Conservation (phyloP, 768 basidiomycete genomes). For the Russula vinacea region DNA sequence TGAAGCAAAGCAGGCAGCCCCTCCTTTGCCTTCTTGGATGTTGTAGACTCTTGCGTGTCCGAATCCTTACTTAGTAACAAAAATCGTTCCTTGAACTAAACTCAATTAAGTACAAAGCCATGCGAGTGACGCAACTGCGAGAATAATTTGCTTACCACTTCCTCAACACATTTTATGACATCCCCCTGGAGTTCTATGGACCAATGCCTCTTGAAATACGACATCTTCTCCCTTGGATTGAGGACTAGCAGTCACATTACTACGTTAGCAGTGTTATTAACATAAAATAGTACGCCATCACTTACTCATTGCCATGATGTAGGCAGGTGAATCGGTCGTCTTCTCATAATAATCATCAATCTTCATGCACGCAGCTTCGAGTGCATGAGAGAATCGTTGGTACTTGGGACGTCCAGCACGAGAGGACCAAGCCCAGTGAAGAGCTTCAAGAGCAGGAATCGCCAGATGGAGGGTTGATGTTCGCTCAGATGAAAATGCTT, state of each 20-base stretch:
- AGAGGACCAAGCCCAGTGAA: background rate
- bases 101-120: no score
- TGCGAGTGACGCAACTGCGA: no score
- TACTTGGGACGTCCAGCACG: background rate
- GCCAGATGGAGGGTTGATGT: background rate
- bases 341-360: background rate
- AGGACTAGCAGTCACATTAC: no score
- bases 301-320: background rate
- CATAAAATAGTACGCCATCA: no score
- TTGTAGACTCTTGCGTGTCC: no score
- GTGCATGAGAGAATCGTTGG: background rate
- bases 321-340: background rate
- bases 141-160: no score
- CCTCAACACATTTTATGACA: background rate
- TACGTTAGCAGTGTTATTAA: no score
- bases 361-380: background rate
- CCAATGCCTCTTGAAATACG: background rate
- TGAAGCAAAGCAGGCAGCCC: no score
- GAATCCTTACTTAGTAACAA: no score
- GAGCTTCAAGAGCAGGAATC: background rate
- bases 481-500: background rate
- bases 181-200: background rate
- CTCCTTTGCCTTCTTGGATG: no score
- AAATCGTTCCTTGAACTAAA: no score
- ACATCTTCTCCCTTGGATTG: background rate